Evolutionary conservation across 106 monocot genomes (phyloP).

Genomic region (Platanthera guangdongensis): DNA sequence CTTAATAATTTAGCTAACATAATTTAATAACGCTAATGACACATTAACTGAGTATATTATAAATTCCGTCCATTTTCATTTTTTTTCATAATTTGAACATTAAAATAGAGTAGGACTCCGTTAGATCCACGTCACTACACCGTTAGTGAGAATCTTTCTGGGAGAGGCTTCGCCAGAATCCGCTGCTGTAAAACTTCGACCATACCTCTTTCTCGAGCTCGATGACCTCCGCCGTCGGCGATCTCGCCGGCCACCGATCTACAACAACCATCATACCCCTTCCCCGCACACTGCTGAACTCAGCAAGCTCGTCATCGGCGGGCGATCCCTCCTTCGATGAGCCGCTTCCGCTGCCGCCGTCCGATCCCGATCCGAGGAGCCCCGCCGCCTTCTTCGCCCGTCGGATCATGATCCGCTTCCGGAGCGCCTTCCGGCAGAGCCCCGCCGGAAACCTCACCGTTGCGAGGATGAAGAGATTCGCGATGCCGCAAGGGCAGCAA

Average conservation of each 20-base stretch:
- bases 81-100: no score
- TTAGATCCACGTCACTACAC: neutral
- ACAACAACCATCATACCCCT: slow-evolving; percentile 31
- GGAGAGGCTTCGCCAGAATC: slow-evolving; percentile 82
- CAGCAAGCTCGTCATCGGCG: slow-evolving; percentile 9
- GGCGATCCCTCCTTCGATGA: neutral
- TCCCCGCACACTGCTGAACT: slow-evolving; percentile 17
- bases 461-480: slow-evolving; percentile 35
- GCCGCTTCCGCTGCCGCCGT: neutral
- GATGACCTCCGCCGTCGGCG: slow-evolving; percentile 24
- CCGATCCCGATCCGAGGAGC: neutral
- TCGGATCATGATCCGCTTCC: neutral
- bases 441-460: slow-evolving; percentile 39
- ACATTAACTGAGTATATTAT: no score
- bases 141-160: slow-evolving; percentile 13
- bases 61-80: no score
- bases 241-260: slow-evolving; percentile 13
- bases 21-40: no score
- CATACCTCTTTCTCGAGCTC: slow-evolving; percentile 66
- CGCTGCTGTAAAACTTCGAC: slow-evolving; percentile 44
- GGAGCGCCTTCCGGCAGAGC: slow-evolving; percentile 27
- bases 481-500: slow-evolving; percentile 46
- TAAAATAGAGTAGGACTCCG: neutral
- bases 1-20: no score
- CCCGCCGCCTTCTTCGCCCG: neutral